Evolutionary conservation across 164 flowering plant genomes (phyloP).

Genomic region (Tetracentron sinense): DNA sequence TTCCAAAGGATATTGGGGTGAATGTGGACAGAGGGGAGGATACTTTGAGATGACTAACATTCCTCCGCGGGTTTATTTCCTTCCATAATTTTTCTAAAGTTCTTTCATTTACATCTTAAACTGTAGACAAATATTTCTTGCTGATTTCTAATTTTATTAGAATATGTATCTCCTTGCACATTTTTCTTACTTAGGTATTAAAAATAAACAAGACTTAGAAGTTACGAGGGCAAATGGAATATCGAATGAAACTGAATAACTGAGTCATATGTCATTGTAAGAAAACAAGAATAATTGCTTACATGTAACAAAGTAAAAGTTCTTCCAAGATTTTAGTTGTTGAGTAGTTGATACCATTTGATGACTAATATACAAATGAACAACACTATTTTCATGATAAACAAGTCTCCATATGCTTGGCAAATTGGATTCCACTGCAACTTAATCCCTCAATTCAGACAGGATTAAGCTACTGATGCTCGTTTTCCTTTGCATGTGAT

Average conservation of each 20-base stretch:
- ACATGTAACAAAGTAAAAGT: not conserved
- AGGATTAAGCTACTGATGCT: slow-evolving; percentile 1
- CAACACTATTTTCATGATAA: no score
- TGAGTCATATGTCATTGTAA: no score
- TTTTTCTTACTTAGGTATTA: no score
- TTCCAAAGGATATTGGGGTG: slow-evolving; percentile 97
- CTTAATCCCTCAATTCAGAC: not conserved
- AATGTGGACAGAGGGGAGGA: slow-evolving; percentile 97
- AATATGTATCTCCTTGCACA: no score
- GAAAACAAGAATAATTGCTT: not conserved
- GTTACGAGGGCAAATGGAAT: no score
- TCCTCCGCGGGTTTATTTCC: slow-evolving; percentile 62
- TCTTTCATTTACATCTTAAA: not conserved
- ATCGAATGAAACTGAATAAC: no score
- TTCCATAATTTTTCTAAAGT: not conserved
- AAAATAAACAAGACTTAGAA: no score
- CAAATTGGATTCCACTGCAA: not conserved
- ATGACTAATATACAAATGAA: not conserved
- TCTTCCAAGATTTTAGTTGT: not conserved
- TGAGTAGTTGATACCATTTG: not conserved
- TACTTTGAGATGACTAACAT: slow-evolving; percentile 99
- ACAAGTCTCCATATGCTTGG: not conserved
- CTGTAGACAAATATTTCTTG: not conserved
- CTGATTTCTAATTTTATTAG: no score
- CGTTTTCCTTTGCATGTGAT: slow-evolving; percentile 15